phyloP scores from a whole-genome alignment of 768 basidiomycete species.

The Peribolospora baueri region DNA sequence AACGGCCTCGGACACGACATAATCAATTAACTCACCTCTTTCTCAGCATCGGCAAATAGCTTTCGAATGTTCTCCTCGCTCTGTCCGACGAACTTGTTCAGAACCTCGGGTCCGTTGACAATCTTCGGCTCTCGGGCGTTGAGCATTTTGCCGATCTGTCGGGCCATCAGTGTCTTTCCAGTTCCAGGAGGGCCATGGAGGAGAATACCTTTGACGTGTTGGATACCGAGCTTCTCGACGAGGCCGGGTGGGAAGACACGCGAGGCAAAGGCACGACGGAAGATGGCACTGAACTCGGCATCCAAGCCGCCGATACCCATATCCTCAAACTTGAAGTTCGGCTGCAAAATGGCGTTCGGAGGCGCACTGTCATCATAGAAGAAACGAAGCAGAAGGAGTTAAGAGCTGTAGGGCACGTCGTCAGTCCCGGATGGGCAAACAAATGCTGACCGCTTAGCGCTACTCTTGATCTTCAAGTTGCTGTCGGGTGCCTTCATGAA shows the following conservation, averaged over 20 bases:
- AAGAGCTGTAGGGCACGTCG: not conserved
- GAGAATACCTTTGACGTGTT: conserved; percentile 92
- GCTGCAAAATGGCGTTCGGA: conserved; percentile 80
- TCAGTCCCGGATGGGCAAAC: not conserved
- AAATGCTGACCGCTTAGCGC: conserved; percentile 52
- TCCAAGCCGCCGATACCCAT: conserved; percentile 99
- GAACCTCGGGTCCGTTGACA: conserved; percentile 90
- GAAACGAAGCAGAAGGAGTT: not conserved
- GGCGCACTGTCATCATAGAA: conserved; percentile 34
- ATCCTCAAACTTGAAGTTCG: conserved; percentile 98
- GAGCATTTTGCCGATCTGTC: conserved; percentile 97
- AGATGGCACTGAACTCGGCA: conserved; percentile 80
- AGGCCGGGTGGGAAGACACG: conserved; percentile 94
- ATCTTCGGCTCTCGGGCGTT: conserved; percentile 95
- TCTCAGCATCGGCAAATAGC: conserved; percentile 92
- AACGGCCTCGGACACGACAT: no score
- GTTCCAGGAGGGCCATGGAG: conserved; percentile 93
- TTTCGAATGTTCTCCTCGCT: conserved; percentile 96
- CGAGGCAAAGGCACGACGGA: conserved; percentile 91
- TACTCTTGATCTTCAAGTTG: conserved; percentile 70
- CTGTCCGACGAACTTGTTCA: conserved; percentile 91
- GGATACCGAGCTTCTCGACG: conserved; percentile 90
- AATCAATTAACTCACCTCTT: conserved; percentile 37
- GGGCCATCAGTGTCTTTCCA: conserved; percentile 89
- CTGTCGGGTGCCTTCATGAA: conserved; percentile 63